These are phyloP conservation scores for Daldinia caldariorum DNA, from an alignment of 495 filamentous ascomycete genomes.

Conservation along the genomic window DNA sequence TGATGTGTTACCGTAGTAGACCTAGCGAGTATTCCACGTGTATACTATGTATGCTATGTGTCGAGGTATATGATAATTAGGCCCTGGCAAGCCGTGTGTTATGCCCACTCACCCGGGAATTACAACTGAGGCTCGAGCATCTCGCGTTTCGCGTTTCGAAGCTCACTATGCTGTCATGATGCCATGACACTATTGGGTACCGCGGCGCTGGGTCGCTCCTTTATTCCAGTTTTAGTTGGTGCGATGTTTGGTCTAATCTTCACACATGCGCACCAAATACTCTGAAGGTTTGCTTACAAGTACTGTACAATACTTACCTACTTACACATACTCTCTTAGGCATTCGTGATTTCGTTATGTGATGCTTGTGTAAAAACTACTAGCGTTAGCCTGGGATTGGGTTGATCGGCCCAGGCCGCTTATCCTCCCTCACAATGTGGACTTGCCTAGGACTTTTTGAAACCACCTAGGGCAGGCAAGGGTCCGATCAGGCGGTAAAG, in stretches of 20 bases:
- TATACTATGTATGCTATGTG: constrained; percentile 25
- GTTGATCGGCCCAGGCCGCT: neutral
- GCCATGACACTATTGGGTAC: constrained; percentile 27
- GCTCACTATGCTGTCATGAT: constrained; percentile 10
- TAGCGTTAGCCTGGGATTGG: constrained; percentile 13
- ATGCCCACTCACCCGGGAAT: constrained; percentile 22
- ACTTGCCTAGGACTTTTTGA: constrained; percentile 2
- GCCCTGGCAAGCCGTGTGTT: constrained; percentile 11
- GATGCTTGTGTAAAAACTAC: constrained; percentile 3
- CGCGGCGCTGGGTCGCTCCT: constrained; percentile 30
- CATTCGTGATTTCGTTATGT: constrained; percentile 8
- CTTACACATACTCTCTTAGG: constrained; percentile 3
- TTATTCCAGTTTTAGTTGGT: constrained; percentile 17
- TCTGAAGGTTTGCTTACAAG: constrained; percentile 10
- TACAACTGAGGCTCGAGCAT: neutral
- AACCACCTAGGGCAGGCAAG: neutral
- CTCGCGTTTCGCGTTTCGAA: constrained; percentile 17
- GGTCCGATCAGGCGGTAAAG: constrained; percentile 9
- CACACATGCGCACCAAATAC: neutral
- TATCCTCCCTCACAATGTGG: constrained; percentile 1
- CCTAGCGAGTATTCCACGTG: neutral
- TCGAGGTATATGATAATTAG: constrained; percentile 19
- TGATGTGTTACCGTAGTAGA: neutral
- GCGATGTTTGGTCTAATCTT: neutral
- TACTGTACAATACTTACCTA: constrained; percentile 27